These are phyloP conservation scores for Pseudogymnoascus sp. DNA, from an alignment of 2,329 filamentous ascomycete species.

Conservation along the genomic window DNA sequence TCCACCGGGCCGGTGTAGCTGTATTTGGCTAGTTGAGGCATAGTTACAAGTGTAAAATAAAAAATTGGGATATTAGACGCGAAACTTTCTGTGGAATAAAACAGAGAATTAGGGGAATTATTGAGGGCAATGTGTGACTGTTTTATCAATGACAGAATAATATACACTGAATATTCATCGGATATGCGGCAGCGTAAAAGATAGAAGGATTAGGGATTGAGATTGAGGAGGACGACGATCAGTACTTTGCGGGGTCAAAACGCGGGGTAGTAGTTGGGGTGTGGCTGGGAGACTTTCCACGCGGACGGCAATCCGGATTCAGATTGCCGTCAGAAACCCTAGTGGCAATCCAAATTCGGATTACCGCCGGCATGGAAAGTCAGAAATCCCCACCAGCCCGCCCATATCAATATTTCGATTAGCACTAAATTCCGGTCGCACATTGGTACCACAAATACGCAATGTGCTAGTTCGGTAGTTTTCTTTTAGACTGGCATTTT, in stretches of 20 bases:
- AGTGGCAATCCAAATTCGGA: not conserved
- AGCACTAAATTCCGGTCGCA: not conserved
- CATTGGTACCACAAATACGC: not conserved
- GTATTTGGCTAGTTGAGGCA: slow-evolving; percentile 18
- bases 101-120: not conserved
- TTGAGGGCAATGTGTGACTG: not conserved
- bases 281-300: not conserved
- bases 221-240: not conserved
- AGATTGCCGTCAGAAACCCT: not conserved
- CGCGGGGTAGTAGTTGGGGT: not conserved
- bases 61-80: not conserved
- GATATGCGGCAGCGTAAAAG: not conserved
- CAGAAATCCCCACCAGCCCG: not conserved
- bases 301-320: not conserved
- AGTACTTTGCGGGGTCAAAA: not conserved
- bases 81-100: not conserved
- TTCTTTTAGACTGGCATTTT: not conserved
- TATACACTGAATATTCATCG: not conserved
- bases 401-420: not conserved
- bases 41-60: not conserved
- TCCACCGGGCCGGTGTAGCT: slow-evolving; percentile 31
- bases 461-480: not conserved
- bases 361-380: not conserved
- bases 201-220: not conserved
- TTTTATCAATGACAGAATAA: not conserved